Percentiles rank a stretch among this genome's conserved stretches.
Evolutionary conservation across 345 rosid genomes (phyloP).

Genomic region (Isatis tinctoria): DNA sequence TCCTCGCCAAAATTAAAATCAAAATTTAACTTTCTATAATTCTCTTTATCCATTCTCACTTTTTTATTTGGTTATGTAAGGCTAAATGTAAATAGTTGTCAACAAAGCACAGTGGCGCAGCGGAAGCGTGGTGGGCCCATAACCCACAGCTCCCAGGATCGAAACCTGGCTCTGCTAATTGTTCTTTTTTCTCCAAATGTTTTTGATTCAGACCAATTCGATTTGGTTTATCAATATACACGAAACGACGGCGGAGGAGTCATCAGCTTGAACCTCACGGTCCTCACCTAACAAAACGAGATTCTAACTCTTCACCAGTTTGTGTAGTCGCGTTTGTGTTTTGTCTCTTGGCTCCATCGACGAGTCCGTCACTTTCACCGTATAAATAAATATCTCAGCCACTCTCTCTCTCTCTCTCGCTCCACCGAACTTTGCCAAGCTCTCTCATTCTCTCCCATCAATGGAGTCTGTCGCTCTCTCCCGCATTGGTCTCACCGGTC

Average conservation of each 20-base stretch:
- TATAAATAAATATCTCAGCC: slow-evolving; percentile 16
- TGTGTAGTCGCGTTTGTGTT: slow-evolving; percentile 23
- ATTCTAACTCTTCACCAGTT: slow-evolving; percentile 26
- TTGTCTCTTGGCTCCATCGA: slow-evolving; percentile 61
- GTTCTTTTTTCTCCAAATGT: too few species aligned
- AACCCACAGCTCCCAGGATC: slow-evolving; percentile 68
- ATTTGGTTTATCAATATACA: not conserved
- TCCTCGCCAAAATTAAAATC: not conserved
- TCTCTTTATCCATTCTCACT: not conserved
- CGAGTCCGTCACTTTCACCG: slow-evolving; percentile 53
- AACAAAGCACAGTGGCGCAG: not conserved
- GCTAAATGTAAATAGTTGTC: not conserved
- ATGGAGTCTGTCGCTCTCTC: slow-evolving; percentile 69
- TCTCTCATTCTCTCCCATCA: not conserved
- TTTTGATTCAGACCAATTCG: not conserved
- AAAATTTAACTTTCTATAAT: not conserved
- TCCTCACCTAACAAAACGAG: slow-evolving; percentile 20
- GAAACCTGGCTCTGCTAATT: slow-evolving; percentile 51
- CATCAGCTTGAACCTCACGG: slow-evolving; percentile 29
- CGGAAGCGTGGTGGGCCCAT: slow-evolving; percentile 49
- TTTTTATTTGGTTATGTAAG: not conserved
- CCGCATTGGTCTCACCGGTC: slow-evolving; percentile 85
- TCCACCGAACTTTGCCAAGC: slow-evolving; percentile 15
- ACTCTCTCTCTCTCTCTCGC: not conserved
- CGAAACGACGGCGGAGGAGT: slow-evolving; percentile 24